Evolutionary conservation across 345 rosid genomes (phyloP).

Genomic region (Adansonia digitata): DNA sequence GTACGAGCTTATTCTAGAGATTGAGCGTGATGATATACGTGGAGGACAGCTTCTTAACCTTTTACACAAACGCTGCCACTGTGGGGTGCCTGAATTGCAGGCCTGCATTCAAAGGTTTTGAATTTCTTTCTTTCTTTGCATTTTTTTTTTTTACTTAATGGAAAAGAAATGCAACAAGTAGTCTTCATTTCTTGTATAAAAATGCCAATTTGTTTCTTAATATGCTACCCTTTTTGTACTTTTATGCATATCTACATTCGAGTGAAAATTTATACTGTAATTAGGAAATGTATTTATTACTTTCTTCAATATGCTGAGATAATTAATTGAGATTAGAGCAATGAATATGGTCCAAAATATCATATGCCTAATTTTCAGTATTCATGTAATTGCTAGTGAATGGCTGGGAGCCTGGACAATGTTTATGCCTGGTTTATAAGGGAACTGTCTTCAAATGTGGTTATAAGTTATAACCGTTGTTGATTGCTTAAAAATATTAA

Average conservation of each 20-base stretch:
- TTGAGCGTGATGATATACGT: slow-evolving; percentile 81
- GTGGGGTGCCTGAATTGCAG: slow-evolving; percentile 96
- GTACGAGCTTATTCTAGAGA: slow-evolving; percentile 81
- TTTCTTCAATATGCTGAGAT: background rate
- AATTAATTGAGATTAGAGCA: background rate
- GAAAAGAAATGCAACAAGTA: background rate
- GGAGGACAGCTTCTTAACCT: slow-evolving; percentile 92
- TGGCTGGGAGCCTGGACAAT: background rate
- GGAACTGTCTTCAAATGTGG: background rate
- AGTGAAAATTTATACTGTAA: background rate
- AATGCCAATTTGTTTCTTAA: background rate
- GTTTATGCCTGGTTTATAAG: background rate
- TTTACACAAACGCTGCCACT: slow-evolving; percentile 79
- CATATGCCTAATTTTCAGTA: background rate
- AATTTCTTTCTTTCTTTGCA: background rate
- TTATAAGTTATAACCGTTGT: background rate
- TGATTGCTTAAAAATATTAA: background rate
- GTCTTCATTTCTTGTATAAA: background rate
- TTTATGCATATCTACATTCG: background rate
- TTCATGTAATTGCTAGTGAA: background rate
- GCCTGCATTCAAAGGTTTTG: slow-evolving; percentile 86
- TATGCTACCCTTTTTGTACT: background rate
- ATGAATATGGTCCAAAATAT: background rate
- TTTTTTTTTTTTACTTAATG: background rate
- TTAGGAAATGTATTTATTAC: background rate